Base-by-base conservation (phyloP, 78 protist species). In the Guillardia theta region DNA sequence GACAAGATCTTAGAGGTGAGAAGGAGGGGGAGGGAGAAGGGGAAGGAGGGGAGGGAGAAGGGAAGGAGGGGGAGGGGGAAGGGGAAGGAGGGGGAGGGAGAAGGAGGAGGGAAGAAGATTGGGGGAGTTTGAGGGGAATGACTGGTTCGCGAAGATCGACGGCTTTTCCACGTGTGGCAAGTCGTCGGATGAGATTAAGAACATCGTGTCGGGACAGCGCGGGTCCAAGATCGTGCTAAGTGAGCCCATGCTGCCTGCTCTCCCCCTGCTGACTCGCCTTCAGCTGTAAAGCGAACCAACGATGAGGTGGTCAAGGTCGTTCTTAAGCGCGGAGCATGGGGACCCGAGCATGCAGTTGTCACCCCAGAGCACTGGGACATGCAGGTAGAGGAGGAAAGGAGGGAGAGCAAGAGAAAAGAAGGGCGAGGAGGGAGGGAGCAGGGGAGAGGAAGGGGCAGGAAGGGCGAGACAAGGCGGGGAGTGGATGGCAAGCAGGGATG, bases 311-410 rank as follows among this genome's bases (percentile, higher is more conserved):
- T 36, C 41, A 33, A 36, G 45, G 45, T 70, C 21, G 41, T 70
- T 22, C 83, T 70, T 43, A 70, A 70, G 83, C 83, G 83, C 83
- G 83, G 83, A 15, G 83, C 83, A 24, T 70, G 83, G 83, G 83
- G 83, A 15, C 83, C 83, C 41, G 83, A 70, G 83, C 83, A 70
- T 12, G 83, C 83, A 22, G 83, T 70, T 24, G 83, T 70, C 9
- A 12, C 83, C n/a, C 83, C 83, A 22, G 83, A 70, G 83, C 83
- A 70, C 41, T 2, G 15, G 36, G 83, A 70, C 83, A 70, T 70
- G 83, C 6, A 22, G 70, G 70, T 58, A 6, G 3, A 6, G 70
- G 27, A 58, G 70, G 70, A 30, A 58, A 0, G 70, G 70, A 58
- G 2, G 70, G 70, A 58, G 2, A 30, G 70, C 10, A 19, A 15